Evolutionary conservation across 768 basidiomycete genomes (phyloP).

Genomic region (Suillus hirtellus): DNA sequence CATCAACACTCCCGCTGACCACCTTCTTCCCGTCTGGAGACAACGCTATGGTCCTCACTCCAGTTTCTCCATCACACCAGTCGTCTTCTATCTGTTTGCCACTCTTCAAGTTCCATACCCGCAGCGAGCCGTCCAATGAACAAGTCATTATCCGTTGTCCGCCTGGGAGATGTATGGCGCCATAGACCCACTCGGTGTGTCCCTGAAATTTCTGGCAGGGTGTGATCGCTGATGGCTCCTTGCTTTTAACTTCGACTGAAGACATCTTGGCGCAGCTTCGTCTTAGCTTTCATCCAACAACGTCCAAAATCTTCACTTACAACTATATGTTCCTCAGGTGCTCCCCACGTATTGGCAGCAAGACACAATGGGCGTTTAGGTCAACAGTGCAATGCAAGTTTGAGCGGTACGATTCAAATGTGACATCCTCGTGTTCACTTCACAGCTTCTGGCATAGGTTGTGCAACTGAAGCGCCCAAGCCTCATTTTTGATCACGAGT

Average conservation of each 20-base stretch:
- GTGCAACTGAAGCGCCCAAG: no score
- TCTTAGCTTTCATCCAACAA: no score
- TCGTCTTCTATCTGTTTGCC: background rate
- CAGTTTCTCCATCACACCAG: background rate
- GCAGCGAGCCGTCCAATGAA: background rate
- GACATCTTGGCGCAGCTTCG: background rate
- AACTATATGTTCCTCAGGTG: no score
- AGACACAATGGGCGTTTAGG: no score
- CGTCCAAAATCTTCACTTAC: no score
- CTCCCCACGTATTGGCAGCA: no score
- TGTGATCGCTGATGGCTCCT: background rate
- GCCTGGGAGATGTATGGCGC: background rate
- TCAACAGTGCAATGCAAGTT: no score
- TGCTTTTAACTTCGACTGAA: background rate
- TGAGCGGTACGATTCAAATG: no score
- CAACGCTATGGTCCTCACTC: background rate
- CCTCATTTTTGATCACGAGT: no score
- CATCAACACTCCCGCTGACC: background rate
- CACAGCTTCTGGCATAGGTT: no score
- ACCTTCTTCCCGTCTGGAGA: background rate
- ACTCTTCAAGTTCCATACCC: background rate
- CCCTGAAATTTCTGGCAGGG: background rate
- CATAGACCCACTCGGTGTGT: fast-evolving
- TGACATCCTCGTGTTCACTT: no score
- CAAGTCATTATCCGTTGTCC: background rate